Conservation (phyloP, 139 green algal species). For the Haematococcus lacustris region DNA sequence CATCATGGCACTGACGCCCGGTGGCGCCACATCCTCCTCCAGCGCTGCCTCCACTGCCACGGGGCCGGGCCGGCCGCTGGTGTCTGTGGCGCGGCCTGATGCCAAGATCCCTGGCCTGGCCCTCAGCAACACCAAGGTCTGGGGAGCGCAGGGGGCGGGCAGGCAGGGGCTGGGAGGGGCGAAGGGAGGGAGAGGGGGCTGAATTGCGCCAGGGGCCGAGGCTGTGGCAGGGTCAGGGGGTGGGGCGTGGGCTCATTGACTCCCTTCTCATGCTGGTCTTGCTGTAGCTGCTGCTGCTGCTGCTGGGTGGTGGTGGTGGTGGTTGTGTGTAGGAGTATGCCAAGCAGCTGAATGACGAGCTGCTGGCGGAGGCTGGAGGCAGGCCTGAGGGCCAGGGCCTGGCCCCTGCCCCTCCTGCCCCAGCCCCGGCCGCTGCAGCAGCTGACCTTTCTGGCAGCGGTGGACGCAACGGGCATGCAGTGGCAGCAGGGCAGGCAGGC, state of each 20-base stretch:
- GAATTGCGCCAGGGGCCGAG: no score
- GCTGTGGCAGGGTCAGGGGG: no score
- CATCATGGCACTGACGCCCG: conserved; percentile 56
- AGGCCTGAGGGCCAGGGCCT: conserved; percentile 3
- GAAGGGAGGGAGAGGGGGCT: no score
- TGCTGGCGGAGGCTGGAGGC: conserved; percentile 40
- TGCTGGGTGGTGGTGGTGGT: no score
- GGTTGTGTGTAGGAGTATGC: no score
- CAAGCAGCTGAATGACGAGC: conserved; percentile 57
- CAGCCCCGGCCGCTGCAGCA: background rate
- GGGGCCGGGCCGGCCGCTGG: background rate
- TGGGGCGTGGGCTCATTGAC: no score
- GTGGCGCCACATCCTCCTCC: conserved; percentile 2
- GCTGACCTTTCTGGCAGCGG: no score
- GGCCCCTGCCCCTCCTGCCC: background rate
- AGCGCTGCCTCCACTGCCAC: conserved; percentile 9
- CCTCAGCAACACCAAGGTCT: conserved; percentile 50
- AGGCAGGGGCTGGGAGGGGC: no score
- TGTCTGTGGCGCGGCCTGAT: conserved; percentile 12
- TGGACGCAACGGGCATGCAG: no score
- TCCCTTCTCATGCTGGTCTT: no score
- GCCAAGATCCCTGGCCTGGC: conserved; percentile 55
- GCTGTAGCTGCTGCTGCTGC: no score
- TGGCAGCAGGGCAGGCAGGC: no score
- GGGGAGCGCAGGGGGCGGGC: conserved; percentile 3